These are phyloP conservation scores for Daldinia bambusicola DNA, from an alignment of 495 filamentous ascomycete genomes.

Conservation along the genomic window DNA sequence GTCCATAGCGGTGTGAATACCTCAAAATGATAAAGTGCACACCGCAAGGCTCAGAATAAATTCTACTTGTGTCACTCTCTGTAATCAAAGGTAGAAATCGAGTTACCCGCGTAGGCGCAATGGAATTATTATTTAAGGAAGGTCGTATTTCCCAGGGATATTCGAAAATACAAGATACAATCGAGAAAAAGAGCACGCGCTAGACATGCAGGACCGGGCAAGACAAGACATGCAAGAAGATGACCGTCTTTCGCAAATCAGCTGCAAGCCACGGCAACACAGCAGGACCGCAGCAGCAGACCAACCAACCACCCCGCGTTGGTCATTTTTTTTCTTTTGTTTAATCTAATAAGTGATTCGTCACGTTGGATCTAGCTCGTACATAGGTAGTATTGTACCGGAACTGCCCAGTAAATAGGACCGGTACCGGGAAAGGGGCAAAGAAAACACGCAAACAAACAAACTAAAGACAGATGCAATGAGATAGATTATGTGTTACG, in stretches of 20 bases:
- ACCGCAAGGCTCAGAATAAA: neutral
- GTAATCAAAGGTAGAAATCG: neutral
- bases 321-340: neutral
- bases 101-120: neutral
- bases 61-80: neutral
- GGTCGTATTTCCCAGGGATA: conserved; percentile 19
- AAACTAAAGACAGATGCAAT: too few relatives aligned
- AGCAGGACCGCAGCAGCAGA: neutral
- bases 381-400: neutral
- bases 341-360: too few relatives aligned
- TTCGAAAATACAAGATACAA: conserved; percentile 13
- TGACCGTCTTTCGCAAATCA: conserved; percentile 13
- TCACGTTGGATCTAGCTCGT: neutral
- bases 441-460: too few relatives aligned
- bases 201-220: conserved; percentile 3
- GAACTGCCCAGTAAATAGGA: neutral
- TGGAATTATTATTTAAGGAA: conserved; percentile 16
- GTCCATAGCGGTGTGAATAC: neutral
- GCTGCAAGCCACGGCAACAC: neutral
- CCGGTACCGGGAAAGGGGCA: neutral
- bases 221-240: conserved; percentile 7
- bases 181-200: conserved; percentile 17
- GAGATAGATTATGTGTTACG: too few relatives aligned
- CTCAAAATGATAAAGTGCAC: neutral
- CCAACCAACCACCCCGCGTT: conserved; percentile 22